Base-by-base conservation (phyloP, 1,284 basidiomycete genomes). In the Schizophyllum amplum region DNA sequence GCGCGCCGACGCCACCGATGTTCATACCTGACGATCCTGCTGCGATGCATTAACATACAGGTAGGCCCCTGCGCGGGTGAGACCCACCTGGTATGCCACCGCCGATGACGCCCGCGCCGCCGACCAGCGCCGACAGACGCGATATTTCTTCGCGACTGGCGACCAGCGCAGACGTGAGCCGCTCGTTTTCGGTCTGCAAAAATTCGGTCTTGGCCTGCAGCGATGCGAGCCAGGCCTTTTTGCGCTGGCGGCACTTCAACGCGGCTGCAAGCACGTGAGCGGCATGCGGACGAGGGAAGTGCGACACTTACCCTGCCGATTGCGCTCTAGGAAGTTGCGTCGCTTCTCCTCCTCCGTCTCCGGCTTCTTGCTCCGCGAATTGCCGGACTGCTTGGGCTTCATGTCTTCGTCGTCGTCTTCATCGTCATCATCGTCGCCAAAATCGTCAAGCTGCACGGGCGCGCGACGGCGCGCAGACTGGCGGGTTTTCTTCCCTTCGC, bases 291-390 rank as follows among this genome's bases (percentile, higher is more conserved):
- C 17, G 3, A 25, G 27, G 21, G 24, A 52, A 25, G 49, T n/a
- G 53, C 23, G 20, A 57, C 49, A 68, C 75, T 56, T 61, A 95
- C 94, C 94, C 80, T 97, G 94, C 66, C 94, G 79, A 69, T 97
- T 98, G 60, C 94, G 80, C 71, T 97, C 94, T 57, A 98, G 73
- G 72, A 97, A 97, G 72, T 96, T 98, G 71, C 83, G 85, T 49
- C 94, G 80, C 73, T 97, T 97, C 68, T 97, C 94, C 71, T 97
- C 94, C 67, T 97, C 94, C 0, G 94, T 97, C 77, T 96, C 93
- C 42, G 87, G 87, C 68, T 88, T 91, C 71, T 86, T 90, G 49
- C 52, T 60, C 53, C 63, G 60, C 58, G 73, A 65, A 52, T 67
- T 60, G 25, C 63, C 62, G 42, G 60, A 64, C 23, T 66, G 67